Percentiles rank a stretch among this genome's conserved stretches.
These are phyloP conservation scores for Lumnitzera littorea DNA, from an alignment of 345 rosid genomes.

Conservation along the genomic window DNA sequence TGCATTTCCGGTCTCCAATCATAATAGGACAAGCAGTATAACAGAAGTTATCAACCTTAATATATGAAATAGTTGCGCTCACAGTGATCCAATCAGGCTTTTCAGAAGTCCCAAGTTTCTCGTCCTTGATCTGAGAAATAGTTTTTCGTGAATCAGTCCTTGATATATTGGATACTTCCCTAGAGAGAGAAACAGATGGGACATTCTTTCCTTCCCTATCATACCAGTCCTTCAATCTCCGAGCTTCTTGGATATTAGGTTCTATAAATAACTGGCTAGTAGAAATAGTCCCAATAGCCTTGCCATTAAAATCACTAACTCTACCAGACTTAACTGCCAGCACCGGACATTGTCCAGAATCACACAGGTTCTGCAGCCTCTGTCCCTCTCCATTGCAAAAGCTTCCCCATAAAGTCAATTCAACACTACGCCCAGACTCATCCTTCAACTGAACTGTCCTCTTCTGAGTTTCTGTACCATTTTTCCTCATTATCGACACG, in stretches of 20 bases:
- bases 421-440: conserved; percentile 76
- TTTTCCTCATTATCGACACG: conserved; percentile 60
- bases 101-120: conserved; percentile 84
- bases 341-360: conserved; percentile 68
- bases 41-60: conserved; percentile 79
- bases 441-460: conserved; percentile 75
- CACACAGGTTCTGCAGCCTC: conserved; percentile 59
- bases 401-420: conserved; percentile 85
- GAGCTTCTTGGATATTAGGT: conserved; percentile 73
- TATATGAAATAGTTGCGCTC: conserved; percentile 47
- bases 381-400: conserved; percentile 75
- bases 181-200: conserved; percentile 62
- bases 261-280: conserved; percentile 66
- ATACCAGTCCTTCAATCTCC: conserved; percentile 63
- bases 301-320: conserved; percentile 79
- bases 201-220: conserved; percentile 57
- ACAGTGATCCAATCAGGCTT: conserved; percentile 91
- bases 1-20: conserved; percentile 76
- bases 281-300: conserved; percentile 67
- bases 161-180: conserved; percentile 45
- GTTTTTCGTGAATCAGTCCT: conserved; percentile 58
- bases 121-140: conserved; percentile 80
- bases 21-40: conserved; percentile 87
- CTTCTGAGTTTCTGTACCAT: conserved; percentile 71
- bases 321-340: conserved; percentile 73